Evolutionary conservation across 2,329 filamentous ascomycete genomes (phyloP).

Genomic region (Claviceps capensis): DNA sequence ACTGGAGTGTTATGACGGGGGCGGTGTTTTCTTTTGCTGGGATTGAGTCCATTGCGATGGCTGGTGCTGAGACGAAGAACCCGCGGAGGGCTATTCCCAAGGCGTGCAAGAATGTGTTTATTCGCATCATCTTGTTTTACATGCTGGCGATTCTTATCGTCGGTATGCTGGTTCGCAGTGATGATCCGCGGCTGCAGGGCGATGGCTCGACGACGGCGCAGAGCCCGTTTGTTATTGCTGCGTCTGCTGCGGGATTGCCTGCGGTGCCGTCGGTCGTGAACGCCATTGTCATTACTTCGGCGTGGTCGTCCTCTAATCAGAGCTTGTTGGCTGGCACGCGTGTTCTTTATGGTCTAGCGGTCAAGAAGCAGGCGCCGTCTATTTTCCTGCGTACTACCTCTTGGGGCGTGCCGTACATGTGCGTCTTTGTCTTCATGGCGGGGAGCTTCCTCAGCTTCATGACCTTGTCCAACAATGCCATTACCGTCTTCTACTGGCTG

Average conservation of each 20-base stretch:
- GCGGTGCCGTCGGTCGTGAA: constrained; percentile 63
- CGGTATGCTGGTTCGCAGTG: constrained; percentile 49
- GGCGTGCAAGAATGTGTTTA: constrained; percentile 43
- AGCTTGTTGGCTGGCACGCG: constrained; percentile 54
- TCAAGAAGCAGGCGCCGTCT: constrained; percentile 50
- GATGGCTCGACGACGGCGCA: constrained; percentile 29
- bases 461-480: constrained; percentile 39
- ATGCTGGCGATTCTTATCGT: constrained; percentile 59
- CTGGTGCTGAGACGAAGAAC: constrained; percentile 44
- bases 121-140: constrained; percentile 44
- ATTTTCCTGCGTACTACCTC: constrained; percentile 47
- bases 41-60: constrained; percentile 48
- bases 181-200: constrained; percentile 38
- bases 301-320: constrained; percentile 46
- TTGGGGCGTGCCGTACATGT: constrained; percentile 48
- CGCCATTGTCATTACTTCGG: constrained; percentile 58
- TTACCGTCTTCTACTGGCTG: constrained; percentile 54
- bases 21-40: constrained; percentile 59
- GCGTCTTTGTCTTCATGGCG: constrained; percentile 36
- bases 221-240: constrained; percentile 58
- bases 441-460: constrained; percentile 47
- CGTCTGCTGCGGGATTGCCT: constrained; percentile 50
- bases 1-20: constrained; percentile 46
- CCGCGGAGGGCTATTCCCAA: constrained; percentile 38
- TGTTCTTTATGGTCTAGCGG: constrained; percentile 54